Base-by-base conservation (phyloP, 805 yeast genomes). In the Saturnispora bothae region DNA sequence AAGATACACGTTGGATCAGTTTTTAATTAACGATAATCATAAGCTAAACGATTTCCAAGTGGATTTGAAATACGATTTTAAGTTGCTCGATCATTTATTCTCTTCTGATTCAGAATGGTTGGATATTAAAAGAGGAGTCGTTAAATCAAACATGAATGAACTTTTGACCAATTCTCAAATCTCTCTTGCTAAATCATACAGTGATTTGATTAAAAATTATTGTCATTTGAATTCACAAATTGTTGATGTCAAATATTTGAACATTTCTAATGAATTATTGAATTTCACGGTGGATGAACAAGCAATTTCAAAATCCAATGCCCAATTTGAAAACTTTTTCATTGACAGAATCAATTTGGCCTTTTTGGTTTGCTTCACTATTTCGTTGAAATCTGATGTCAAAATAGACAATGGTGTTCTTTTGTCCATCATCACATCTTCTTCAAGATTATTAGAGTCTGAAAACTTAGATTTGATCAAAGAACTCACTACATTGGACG, bases 181-280 rank as follows among this genome's bases (percentile, higher is more conserved):
- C 13, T 63, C 73, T 4, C 71, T 82, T 16, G 80, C 84, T 3
- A 79, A 78, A 48, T 71, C 94, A 0, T 76, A 83, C 70, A 86
- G 89, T 35, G 85, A 92, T 1, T 61, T 86, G 25, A 44, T 84
- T 17, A 76, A 89, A 0, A 73, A 89, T 0, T 78, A 63, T 48
- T 69, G 81, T 42, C 69, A 74, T 43, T 64, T 61, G 32, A 54
- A 53, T 17, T 49, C 53, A 1, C 42, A 45, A 0, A 56, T 59
- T 4, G 43, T 66, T 7, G 43, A 41, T 31, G 3, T 42, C 1
- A 25, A 39, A 6, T 57, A 46, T 48, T 60, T 49, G 57, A 57
- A 7, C 50, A 67, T 32, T 4, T 76, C 75, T 1, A 51, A 65
- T 7, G 57, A 64, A 21, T 59, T 84, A n/a, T 58, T 86, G 28